Evolutionary conservation across 1,284 basidiomycete species (phyloP).

Genomic region (Rhodotorula sp.): DNA sequence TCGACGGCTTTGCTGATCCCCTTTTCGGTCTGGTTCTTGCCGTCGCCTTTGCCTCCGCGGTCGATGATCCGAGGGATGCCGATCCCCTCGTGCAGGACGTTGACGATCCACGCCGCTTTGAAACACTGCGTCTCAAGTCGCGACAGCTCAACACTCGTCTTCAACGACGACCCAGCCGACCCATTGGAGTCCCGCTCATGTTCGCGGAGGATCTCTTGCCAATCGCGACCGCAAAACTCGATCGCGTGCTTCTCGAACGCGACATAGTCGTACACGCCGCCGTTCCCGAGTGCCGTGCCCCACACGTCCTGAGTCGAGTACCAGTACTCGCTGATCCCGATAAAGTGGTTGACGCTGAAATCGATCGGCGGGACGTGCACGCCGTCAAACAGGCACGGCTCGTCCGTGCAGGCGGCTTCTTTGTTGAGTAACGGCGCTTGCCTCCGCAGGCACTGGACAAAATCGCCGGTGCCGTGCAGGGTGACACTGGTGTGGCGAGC

Average conservation of each 20-base stretch:
- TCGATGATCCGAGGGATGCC: constrained; percentile 89
- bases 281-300: constrained; percentile 62
- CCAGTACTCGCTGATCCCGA: constrained; percentile 99
- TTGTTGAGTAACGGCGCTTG: constrained; percentile 83
- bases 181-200: constrained; percentile 61
- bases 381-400: constrained; percentile 96
- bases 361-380: constrained; percentile 68
- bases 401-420: constrained; percentile 72
- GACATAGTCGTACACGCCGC: constrained; percentile 88
- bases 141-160: constrained; percentile 66
- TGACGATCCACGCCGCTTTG: constrained; percentile 98
- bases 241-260: constrained; percentile 91
- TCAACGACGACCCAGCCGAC: constrained; percentile 41
- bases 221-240: constrained; percentile 76
- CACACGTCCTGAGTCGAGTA: constrained; percentile 97
- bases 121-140: constrained; percentile 97
- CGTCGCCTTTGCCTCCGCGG: constrained; percentile 63
- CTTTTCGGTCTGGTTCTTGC: constrained; percentile 57
- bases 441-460: constrained; percentile 72
- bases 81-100: constrained; percentile 93
- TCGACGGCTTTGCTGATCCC: constrained; percentile 69
- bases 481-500: constrained; percentile 55
- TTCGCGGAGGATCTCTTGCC: constrained; percentile 69
- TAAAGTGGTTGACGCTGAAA: constrained; percentile 58
- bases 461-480: constrained; percentile 85